Evolutionary conservation across 75 land plant genomes (phyloP), one percentile per base, ranked within the genome.

Genomic region (Pinus albicaulis): DNA sequence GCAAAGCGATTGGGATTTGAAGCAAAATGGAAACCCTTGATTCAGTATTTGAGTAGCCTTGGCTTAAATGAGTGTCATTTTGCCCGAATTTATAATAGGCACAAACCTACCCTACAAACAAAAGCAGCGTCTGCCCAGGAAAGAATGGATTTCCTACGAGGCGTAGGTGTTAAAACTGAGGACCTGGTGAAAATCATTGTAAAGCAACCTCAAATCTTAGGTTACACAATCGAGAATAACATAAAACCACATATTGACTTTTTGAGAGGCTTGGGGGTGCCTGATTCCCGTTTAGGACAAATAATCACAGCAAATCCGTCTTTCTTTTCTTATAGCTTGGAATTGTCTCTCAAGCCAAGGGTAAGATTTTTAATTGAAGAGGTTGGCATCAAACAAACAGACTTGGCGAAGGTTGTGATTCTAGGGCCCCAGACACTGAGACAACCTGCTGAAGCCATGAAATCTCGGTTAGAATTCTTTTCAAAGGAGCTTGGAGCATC

Each of bases 191-290:
- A 83, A 78, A 87, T 94, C 34, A 80, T 94, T 65, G 38, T 88
- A 72, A 86, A 92, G 74, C 98, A 94, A 38, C 98, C 98, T 11
- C 92, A 92, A 81, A 90, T 94, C 22, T 65, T 94, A n/a, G 91
- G 90, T 79, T 94, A 94, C 66, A 88, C 92, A n/a, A 91, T 94
- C 48, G 91, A 94, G 64, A 85, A 85, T 36, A 87, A 84, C 72
- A 69, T 94, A 79, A 88, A 88, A 76, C 74, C 93, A 16, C 98
- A 90, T 75, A 83, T 94, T 59, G 80, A 77, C 12, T 94, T 92
- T 76, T 77, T 94, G 81, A 74, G 77, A 16, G 73, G 85, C 78
- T 65, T 94, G 63, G 98, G 98, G 20, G 77, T 94, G n/a, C 94
- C 92, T 56, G 80, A 84, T 56, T 82, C 92, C 13, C 83, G 83